A percentile compares a stretch with the other conserved stretches of the same genome.
These are phyloP conservation scores for Microbotryum silenes-acaulis DNA, from an alignment of 1,284 basidiomycete species.

Conservation along the genomic window DNA sequence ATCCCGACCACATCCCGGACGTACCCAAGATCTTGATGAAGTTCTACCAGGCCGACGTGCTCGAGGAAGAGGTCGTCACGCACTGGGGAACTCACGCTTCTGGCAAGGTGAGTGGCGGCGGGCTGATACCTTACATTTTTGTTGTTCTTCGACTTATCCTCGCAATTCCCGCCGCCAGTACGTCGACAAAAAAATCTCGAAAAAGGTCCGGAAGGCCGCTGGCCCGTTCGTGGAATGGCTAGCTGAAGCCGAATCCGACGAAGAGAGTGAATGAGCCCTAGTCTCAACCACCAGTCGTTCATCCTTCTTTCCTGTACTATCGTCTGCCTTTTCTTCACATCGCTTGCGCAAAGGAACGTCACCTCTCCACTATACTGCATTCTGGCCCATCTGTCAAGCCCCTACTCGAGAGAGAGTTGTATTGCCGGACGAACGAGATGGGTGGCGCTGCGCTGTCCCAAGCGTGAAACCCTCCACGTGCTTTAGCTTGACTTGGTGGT, in stretches of 20 bases:
- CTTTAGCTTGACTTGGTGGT: no score
- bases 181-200: conserved; percentile 88
- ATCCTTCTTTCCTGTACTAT: background rate
- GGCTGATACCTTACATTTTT: background rate
- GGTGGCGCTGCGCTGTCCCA: no score
- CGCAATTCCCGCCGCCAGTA: conserved; percentile 50
- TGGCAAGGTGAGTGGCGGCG: conserved; percentile 51
- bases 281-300: background rate
- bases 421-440: no score
- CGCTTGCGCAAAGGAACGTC: background rate
- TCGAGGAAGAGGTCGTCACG: conserved; percentile 83
- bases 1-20: conserved; percentile 54
- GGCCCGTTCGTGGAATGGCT: conserved; percentile 75
- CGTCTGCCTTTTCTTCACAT: background rate
- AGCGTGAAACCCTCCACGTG: no score
- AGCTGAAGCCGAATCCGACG: conserved; percentile 38
- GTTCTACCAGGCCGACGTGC: conserved; percentile 83
- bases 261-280: conserved; percentile 14
- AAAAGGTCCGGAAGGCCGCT: conserved; percentile 90
- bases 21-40: conserved; percentile 92
- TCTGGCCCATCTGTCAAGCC: no score
- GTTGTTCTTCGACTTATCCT: conserved; percentile 62
- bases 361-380: background rate
- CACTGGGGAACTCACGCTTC: conserved; percentile 96
- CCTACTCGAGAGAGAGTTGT: no score